A percentile compares a stretch with the other conserved stretches of the same genome.
Evolutionary conservation across 129 eudicot species (phyloP).

Genomic region (Cynara cardunculus): DNA sequence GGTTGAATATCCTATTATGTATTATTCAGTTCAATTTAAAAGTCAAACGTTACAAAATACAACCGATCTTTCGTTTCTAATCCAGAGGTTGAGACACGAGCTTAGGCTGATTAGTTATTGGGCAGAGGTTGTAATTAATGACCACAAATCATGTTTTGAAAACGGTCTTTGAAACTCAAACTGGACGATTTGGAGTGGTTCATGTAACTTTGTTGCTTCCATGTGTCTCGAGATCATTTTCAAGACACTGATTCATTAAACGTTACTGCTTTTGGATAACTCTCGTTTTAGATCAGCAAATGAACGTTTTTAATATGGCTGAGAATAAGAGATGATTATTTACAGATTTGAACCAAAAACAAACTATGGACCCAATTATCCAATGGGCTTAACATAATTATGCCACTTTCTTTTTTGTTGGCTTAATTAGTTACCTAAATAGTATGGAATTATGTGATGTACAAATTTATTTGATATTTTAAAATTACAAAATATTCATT

Average conservation of each 20-base stretch:
- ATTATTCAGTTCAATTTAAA: no score
- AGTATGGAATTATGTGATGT: no score
- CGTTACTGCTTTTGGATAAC: no score
- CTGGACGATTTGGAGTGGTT: not conserved
- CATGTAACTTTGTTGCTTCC: not conserved
- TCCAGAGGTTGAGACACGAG: not conserved
- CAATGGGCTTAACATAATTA: not conserved
- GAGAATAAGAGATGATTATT: not conserved
- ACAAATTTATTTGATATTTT: no score
- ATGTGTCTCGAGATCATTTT: not conserved
- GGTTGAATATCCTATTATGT: not conserved
- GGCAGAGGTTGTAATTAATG: not conserved
- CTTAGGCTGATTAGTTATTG: not conserved
- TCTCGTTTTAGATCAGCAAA: no score
- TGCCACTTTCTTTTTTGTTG: no score
- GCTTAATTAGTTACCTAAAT: no score
- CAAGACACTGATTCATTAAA: no score
- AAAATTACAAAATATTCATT: not conserved
- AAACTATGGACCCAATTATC: not conserved
- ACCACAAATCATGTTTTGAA: not conserved
- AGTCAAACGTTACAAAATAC: no score
- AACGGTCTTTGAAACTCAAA: not conserved
- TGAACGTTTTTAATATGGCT: not conserved
- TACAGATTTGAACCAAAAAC: not conserved
- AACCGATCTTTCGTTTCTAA: no score